Evolutionary conservation across 768 basidiomycete species (phyloP), one percentile per base, ranked within the genome.

Genomic region (Infundibulicybe gibba): DNA sequence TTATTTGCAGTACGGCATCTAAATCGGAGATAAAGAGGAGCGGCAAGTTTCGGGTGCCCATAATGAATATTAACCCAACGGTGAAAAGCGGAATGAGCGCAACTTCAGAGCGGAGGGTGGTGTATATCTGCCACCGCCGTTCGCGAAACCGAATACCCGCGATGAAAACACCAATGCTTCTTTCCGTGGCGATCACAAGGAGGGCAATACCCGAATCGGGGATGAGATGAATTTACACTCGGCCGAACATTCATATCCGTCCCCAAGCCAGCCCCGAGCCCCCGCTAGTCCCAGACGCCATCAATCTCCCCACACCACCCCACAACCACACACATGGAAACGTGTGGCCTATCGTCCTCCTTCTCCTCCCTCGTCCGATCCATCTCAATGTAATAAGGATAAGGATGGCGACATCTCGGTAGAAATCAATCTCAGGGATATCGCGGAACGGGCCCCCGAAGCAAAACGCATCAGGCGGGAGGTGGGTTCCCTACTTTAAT

Each of bases 61-160:
- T 11, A 3, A 40, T 49, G 49, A 3, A 31, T 34, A 16, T 20
- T 30, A 17, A 12, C 3, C n/a, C 6, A 13, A 38, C 52, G 38
- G 35, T 9, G 21, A 56, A 55, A 33, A 53, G 50, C 2, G 58
- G 61, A 14, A 60, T 61, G 54, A 43, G 49, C 16, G 55, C 58
- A 9, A 56, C 54, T 2, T 61, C 58, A 10, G 33, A 47, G n/a
- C 48, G 45, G n/a, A 54, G 60, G 15, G 61, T 62, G 8, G 53
- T 62, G 14, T 54, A 1, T 62, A 56, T 31, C 47, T 62, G 9
- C 61, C 61, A 14, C 60, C 61, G 20, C 61, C 61, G 17, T 50
- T 51, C 16, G n/a, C 17, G 2, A 15, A 32, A 16, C 47, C 46
- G 30, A 3, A 47, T 20, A 14, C 32, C n/a, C 17, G 19, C 8